phyloP scores from a whole-genome alignment of 1,284 basidiomycete genomes.

The Apiotrichum siamense region DNA sequence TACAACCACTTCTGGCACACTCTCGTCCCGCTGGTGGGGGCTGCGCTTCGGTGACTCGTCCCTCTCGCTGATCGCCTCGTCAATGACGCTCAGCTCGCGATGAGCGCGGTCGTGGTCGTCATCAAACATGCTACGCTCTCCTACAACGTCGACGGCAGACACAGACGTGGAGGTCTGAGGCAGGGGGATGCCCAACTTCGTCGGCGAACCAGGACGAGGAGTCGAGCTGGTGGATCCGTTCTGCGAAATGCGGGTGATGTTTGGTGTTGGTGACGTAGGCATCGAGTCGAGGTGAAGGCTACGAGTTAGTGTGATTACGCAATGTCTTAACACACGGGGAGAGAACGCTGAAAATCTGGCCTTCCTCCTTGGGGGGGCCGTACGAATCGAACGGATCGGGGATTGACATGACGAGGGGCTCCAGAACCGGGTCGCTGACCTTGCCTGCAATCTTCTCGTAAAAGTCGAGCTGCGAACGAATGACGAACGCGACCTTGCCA shows the following conservation, averaged over 20 bases:
- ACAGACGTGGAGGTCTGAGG: slow-evolving; percentile 11
- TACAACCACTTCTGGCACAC: neutral
- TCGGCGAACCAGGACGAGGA: slow-evolving; percentile 17
- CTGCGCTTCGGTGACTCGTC: slow-evolving; percentile 6
- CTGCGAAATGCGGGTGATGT: slow-evolving; percentile 27
- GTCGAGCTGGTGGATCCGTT: slow-evolving; percentile 15
- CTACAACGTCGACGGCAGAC: slow-evolving; percentile 22
- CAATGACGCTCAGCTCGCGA: slow-evolving; percentile 44
- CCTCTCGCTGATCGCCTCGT: no score
- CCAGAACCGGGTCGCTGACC: slow-evolving; percentile 82
- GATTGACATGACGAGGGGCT: slow-evolving; percentile 79
- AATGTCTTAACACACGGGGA: slow-evolving; percentile 58
- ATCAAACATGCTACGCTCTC: slow-evolving; percentile 23
- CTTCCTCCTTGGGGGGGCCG: slow-evolving; percentile 76
- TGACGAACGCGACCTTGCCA: slow-evolving; percentile 58
- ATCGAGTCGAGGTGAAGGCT: slow-evolving; percentile 28
- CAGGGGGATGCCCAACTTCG: slow-evolving; percentile 14
- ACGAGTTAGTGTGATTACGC: slow-evolving; percentile 1
- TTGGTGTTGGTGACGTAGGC: slow-evolving; percentile 33
- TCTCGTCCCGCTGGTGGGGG: neutral
- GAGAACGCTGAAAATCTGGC: slow-evolving; percentile 87
- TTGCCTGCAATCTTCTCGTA: slow-evolving; percentile 54
- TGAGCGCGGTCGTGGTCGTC: slow-evolving; percentile 22
- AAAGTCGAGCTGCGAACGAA: slow-evolving; percentile 46
- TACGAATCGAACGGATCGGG: slow-evolving; percentile 92